A percentile compares a stretch with the other conserved stretches of the same genome.
These are phyloP conservation scores for Macrophomina pseudophaseolina DNA, from an alignment of 2,329 filamentous ascomycete species.

Conservation along the genomic window DNA sequence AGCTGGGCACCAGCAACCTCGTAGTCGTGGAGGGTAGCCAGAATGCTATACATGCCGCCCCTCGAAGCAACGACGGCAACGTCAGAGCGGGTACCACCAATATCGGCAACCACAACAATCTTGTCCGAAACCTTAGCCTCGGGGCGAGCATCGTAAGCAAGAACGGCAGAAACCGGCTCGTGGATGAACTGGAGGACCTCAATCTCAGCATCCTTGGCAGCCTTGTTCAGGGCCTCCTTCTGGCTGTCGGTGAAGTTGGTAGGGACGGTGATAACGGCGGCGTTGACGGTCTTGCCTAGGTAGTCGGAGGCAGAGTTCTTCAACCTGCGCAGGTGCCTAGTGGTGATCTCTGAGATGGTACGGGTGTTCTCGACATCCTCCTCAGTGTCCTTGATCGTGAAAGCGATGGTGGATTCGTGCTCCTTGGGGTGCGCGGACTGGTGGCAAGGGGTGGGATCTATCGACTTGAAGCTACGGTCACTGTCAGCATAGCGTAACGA, in stretches of 20 bases:
- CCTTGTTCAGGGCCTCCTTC: slow-evolving; percentile 76
- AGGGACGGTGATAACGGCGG: slow-evolving; percentile 92
- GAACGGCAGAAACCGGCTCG: slow-evolving; percentile 85
- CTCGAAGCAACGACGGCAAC: slow-evolving; percentile 88
- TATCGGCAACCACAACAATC: slow-evolving; percentile 86
- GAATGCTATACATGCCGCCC: slow-evolving; percentile 93
- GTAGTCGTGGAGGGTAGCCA: slow-evolving; percentile 94
- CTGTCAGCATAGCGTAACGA: slow-evolving; percentile 31
- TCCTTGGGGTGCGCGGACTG: slow-evolving; percentile 89
- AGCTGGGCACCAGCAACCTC: slow-evolving; percentile 85
- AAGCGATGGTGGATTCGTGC: slow-evolving; percentile 72
- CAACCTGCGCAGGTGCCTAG: slow-evolving; percentile 82
- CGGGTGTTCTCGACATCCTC: slow-evolving; percentile 65
- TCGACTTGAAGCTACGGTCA: slow-evolving; percentile 76
- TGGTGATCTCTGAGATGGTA: slow-evolving; percentile 79
- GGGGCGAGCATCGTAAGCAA: slow-evolving; percentile 88
- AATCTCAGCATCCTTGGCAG: slow-evolving; percentile 79
- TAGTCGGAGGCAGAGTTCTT: slow-evolving; percentile 86
- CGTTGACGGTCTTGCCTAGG: slow-evolving; percentile 89
- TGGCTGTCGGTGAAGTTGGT: slow-evolving; percentile 92
- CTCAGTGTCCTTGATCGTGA: slow-evolving; percentile 79
- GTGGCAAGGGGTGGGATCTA: slow-evolving; percentile 95
- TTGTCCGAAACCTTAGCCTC: slow-evolving; percentile 81
- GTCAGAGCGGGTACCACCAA: slow-evolving; percentile 92
- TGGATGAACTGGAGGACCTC: slow-evolving; percentile 92